Percentiles rank a stretch among this genome's conserved stretches.
These are phyloP conservation scores for Kwoniella sp. DNA, from an alignment of 768 basidiomycete genomes.

Conservation along the genomic window DNA sequence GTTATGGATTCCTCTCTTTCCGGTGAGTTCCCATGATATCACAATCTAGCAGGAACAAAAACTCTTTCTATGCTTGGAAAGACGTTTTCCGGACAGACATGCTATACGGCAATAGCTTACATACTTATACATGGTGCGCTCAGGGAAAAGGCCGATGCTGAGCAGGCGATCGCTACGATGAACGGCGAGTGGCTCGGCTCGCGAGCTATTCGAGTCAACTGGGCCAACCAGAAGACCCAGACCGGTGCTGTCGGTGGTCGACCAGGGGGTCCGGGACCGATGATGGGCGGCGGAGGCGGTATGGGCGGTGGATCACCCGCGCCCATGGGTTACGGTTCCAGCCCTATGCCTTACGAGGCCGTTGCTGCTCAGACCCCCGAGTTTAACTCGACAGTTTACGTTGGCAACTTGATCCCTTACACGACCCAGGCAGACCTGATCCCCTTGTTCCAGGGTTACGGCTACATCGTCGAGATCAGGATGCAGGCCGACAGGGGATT, in stretches of 20 bases:
- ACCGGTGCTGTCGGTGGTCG: conserved; percentile 59
- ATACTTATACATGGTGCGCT: background rate
- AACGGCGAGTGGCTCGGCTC: conserved; percentile 99
- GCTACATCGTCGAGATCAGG: conserved; percentile 96
- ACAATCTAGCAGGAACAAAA: no score
- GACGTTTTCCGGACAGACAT: no score
- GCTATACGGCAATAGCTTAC: conserved; percentile 10
- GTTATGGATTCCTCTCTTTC: conserved; percentile 98
- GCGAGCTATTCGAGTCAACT: conserved; percentile 97
- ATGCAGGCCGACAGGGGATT: conserved; percentile 99
- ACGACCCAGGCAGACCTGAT: conserved; percentile 96
- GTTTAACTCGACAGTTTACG: conserved; percentile 95
- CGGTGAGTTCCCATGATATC: no score
- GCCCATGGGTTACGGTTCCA: conserved; percentile 73
- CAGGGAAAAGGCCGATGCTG: conserved; percentile 95
- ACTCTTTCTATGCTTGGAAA: background rate
- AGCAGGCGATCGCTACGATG: conserved; percentile 99
- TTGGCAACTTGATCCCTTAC: conserved; percentile 97
- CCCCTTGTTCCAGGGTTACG: conserved; percentile 90
- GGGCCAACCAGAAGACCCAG: conserved; percentile 99
- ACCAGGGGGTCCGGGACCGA: conserved; percentile 16
- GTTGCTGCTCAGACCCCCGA: conserved; percentile 90
- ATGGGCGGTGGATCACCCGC: conserved; percentile 63
- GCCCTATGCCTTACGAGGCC: conserved; percentile 67
- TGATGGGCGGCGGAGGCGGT: conserved; percentile 29